Base-by-base conservation (phyloP, 257 asterid genomes). In the Avicennia marina region DNA sequence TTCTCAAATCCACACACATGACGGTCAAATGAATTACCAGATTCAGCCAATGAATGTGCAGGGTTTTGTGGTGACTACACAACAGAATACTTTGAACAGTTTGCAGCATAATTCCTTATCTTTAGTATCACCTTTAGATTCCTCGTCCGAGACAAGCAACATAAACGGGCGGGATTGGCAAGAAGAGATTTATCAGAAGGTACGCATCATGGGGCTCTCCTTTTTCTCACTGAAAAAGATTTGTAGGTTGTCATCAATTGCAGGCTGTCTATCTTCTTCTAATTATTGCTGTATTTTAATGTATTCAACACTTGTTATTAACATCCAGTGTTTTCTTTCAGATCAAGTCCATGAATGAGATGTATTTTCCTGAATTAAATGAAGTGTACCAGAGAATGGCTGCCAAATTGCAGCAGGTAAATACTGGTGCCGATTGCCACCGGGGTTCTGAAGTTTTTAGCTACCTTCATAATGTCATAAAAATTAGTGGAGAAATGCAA, bases 281-380 rank as follows among this genome's bases (percentile, higher is more conserved):
- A 26, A 24, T 44, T 13, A 18, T 69, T 69, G 63, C 21, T 33
- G 45, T 66, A 11, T 58, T 42, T 21, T 41, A 47, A 20, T 24
- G 25, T 53, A 42, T 50, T 41, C 53, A 34, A 46, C 54, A 48
- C 33, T 11, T 42, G 36, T 54, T n/a, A n/a, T n/a, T 38, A 6
- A 13, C 38, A 20, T 33, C 64, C 63, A 38, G 39, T 52, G 36
- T 48, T 34, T 45, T 47, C 1, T 68, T 84, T 81, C 98, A 93
- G 98, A 82, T 93, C 53, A 93, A 85, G 64, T 60, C 81, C 79
- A 80, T 93, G 98, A 63, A 74, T 71, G 96, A 86, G 64, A 57
- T 64, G 87, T 82, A 86, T 78, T 81, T 62, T 47, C 67, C 61
- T 38, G 97, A 89, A 11, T 64, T 93, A 70, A 84, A 82, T 72